Base-by-base conservation (phyloP, 148 eudicot species). In the Pouteria glomerata region DNA sequence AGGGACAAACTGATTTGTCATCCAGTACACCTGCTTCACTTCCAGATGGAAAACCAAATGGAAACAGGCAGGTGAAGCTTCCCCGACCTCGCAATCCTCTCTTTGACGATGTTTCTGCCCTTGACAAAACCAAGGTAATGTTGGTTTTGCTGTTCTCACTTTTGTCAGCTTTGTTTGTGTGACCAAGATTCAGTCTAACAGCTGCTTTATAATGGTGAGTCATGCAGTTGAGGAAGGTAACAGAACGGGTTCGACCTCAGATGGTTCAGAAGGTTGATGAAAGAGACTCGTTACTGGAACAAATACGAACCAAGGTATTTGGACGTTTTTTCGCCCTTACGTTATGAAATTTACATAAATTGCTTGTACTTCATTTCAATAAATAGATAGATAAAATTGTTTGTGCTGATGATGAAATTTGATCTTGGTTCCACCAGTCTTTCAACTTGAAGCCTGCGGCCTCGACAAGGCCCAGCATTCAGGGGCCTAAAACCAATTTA, bases 61-160 rank as follows among this genome's bases (percentile, higher is more conserved):
- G 87, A n/a, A 71, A 66, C 66, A 66, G 81, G 58, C 85, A 76
- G 23, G 79, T 81, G 78, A 94, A 91, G 81, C 75, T 82, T 77
- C 97, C 82, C 6, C 70, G 97, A 70, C 97, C 95, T 42, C 88
- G 91, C 47, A 94, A 86, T 68, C 98, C 98, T 79, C 88, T 94
- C 61, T 86, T 94, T 37, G 89, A 89, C 76, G 98, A 86, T 60
- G 93, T 91, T 51, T 86, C 79, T 71, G 91, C 92, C 57, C 86
- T 79, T 78, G 98, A 89, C 79, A 94, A 94, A 85, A 94, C 89
- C 93, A 91, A 88, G 92, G 99, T 95, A 78, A 19, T 73, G 31
- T 21, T 53, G 16, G 30, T 63, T 76, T 23, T 73, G 33, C 41
- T 31, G 34, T 57, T 19, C 26, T 24, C 5, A 3, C 31, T n/a